A percentile compares a stretch with the other conserved stretches of the same genome.
phyloP scores from a whole-genome alignment of 805 yeast species.

The Lachancea lanzarotensis region DNA sequence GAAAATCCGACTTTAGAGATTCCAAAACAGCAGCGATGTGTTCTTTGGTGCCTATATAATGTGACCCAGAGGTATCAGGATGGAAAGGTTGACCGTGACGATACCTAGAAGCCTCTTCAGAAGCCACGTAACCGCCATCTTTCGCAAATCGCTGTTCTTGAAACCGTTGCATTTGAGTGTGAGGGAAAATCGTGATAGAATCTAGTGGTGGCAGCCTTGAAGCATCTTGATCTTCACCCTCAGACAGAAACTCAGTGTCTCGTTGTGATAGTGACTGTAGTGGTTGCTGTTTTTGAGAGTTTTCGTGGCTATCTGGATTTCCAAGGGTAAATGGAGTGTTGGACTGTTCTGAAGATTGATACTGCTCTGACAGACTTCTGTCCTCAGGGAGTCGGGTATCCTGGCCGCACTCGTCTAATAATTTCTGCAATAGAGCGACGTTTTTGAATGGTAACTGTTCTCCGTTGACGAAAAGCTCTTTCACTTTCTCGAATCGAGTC shows the following conservation, averaged over 20 bases:
- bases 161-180: constrained; percentile 10
- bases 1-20: neutral
- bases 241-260: neutral
- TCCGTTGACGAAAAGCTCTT: constrained; percentile 11
- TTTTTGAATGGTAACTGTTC: constrained; percentile 10
- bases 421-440: constrained; percentile 11
- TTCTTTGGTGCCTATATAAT: neutral
- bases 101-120: neutral
- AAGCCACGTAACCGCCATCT: neutral
- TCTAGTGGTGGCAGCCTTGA: constrained; percentile 9
- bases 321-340: too few species aligned
- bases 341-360: neutral
- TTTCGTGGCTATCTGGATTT: too few species aligned
- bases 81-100: neutral
- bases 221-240: neutral
- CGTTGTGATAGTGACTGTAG: too few species aligned
- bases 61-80: neutral
- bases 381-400: neutral
- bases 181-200: constrained; percentile 11
- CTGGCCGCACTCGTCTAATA: constrained; percentile 1
- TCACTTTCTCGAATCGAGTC: constrained; percentile 25
- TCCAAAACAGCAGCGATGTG: neutral
- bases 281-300: neutral
- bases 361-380: neutral
- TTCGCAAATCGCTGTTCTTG: constrained; percentile 2